phyloP scores from a whole-genome alignment of 2,329 filamentous ascomycete species.

The Phyllosticta citribraziliensis region DNA sequence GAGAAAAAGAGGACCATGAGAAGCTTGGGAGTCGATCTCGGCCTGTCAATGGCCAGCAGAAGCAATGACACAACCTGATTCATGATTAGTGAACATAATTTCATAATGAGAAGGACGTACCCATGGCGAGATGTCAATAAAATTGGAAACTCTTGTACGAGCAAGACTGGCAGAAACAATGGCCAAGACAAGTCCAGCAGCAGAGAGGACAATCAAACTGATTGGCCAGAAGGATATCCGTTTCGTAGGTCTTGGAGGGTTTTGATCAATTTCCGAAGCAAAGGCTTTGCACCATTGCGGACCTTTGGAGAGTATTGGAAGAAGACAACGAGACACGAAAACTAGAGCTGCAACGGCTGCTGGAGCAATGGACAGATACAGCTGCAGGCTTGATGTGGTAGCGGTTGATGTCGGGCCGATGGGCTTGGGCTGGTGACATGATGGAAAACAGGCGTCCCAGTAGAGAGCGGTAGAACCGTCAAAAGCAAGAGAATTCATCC shows the following conservation, averaged over 20 bases:
- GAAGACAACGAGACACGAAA: neutral
- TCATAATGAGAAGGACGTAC: neutral
- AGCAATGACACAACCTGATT: constrained; percentile 25
- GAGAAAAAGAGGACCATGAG: constrained; percentile 32
- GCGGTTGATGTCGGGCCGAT: neutral
- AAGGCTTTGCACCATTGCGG: neutral
- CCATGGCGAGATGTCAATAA: constrained; percentile 3
- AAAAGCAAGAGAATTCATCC: neutral
- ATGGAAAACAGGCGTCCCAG: neutral
- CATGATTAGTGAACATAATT: neutral
- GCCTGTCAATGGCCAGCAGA: constrained; percentile 30
- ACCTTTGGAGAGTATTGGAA: neutral
- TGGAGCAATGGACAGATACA: neutral
- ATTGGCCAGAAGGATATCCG: neutral
- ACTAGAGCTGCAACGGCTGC: neutral
- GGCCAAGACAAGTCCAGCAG: neutral
- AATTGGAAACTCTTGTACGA: neutral
- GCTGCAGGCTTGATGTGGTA: neutral
- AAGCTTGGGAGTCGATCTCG: constrained; percentile 31
- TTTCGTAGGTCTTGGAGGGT: neutral
- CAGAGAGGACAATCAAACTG: neutral
- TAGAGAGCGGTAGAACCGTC: neutral
- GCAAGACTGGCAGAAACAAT: neutral
- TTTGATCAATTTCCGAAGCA: neutral
- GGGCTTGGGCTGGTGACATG: neutral